Evolutionary conservation across 768 basidiomycete species (phyloP).

Genomic region (Leccinum barrowsii): DNA sequence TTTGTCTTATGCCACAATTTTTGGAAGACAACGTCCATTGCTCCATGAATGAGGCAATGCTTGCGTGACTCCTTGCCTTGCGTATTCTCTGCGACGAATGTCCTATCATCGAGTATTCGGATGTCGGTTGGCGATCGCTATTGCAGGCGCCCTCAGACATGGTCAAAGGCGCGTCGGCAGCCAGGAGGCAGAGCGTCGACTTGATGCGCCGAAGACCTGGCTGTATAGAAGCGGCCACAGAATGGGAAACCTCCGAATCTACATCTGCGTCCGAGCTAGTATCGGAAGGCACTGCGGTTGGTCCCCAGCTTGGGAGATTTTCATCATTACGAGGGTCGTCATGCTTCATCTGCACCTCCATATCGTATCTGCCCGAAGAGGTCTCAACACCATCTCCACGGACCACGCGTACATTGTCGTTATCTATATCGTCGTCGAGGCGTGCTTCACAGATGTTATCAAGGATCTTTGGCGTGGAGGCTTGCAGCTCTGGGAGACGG

Average conservation of each 20-base stretch:
- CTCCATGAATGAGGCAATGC: slow-evolving; percentile 55
- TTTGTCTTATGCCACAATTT: slow-evolving; percentile 45
- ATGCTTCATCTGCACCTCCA: slow-evolving; percentile 36
- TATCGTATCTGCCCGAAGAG: slow-evolving; percentile 37
- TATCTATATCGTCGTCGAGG: slow-evolving; percentile 70
- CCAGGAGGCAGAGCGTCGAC: slow-evolving; percentile 29
- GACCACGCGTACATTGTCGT: slow-evolving; percentile 61
- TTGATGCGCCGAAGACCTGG: slow-evolving; percentile 27
- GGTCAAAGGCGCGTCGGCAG: slow-evolving; percentile 15
- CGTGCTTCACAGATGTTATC: slow-evolving; percentile 52
- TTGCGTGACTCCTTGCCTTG: slow-evolving; percentile 48
- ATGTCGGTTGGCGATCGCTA: slow-evolving; percentile 7
- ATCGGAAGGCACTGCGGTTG: slow-evolving; percentile 5
- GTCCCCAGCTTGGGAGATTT: slow-evolving; percentile 54
- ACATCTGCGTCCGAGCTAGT: background rate
- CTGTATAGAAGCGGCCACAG: slow-evolving; percentile 9
- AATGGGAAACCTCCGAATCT: slow-evolving; percentile 3
- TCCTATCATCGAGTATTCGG: slow-evolving; percentile 29
- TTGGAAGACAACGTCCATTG: slow-evolving; percentile 62
- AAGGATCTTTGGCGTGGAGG: slow-evolving; percentile 48
- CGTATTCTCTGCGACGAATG: slow-evolving; percentile 50
- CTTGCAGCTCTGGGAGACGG: slow-evolving; percentile 52
- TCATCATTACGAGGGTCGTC: slow-evolving; percentile 29
- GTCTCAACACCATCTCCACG: slow-evolving; percentile 69
- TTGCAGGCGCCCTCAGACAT: slow-evolving; percentile 8